Evolutionary conservation across 2,329 filamentous ascomycete species (phyloP).

Genomic region (Leptographium radiaticola): DNA sequence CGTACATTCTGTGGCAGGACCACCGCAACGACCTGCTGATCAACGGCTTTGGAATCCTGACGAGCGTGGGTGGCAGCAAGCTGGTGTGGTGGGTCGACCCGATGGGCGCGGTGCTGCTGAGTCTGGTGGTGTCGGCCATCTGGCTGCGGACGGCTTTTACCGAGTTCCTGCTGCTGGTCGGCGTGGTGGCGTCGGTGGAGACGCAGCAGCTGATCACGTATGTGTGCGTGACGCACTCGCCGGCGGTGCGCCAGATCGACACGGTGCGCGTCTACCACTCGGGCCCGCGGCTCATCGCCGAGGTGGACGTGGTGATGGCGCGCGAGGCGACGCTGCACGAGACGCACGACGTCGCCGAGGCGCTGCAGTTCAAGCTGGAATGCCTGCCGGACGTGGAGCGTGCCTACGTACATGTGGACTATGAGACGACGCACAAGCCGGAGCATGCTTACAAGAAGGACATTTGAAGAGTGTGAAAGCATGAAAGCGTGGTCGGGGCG

Average conservation of each 20-base stretch:
- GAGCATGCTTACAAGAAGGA: constrained; percentile 60
- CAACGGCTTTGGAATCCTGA: constrained; percentile 86
- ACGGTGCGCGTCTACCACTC: constrained; percentile 91
- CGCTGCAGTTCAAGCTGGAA: constrained; percentile 87
- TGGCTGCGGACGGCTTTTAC: constrained; percentile 79
- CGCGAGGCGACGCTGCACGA: constrained; percentile 55
- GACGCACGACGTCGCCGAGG: constrained; percentile 89
- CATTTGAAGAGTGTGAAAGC: constrained; percentile 16
- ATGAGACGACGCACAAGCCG: constrained; percentile 89
- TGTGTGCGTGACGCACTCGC: constrained; percentile 84
- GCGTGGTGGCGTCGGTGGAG: constrained; percentile 72
- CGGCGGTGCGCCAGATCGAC: constrained; percentile 72
- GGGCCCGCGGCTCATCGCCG: constrained; percentile 77
- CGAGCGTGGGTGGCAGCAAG: constrained; percentile 81
- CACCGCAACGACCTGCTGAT: constrained; percentile 96
- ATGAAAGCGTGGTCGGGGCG: too few relatives aligned
- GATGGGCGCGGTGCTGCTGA: constrained; percentile 75
- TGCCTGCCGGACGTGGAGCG: constrained; percentile 82
- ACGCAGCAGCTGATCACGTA: constrained; percentile 93
- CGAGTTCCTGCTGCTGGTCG: constrained; percentile 86
- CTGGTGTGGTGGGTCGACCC: constrained; percentile 92
- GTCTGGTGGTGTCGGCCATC: constrained; percentile 59
- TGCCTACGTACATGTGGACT: constrained; percentile 94
- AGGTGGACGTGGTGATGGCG: constrained; percentile 94
- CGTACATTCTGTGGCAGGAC: constrained; percentile 89